phyloP scores from a whole-genome alignment of 2,329 filamentous ascomycete genomes.

The Colletotrichum cereale region DNA sequence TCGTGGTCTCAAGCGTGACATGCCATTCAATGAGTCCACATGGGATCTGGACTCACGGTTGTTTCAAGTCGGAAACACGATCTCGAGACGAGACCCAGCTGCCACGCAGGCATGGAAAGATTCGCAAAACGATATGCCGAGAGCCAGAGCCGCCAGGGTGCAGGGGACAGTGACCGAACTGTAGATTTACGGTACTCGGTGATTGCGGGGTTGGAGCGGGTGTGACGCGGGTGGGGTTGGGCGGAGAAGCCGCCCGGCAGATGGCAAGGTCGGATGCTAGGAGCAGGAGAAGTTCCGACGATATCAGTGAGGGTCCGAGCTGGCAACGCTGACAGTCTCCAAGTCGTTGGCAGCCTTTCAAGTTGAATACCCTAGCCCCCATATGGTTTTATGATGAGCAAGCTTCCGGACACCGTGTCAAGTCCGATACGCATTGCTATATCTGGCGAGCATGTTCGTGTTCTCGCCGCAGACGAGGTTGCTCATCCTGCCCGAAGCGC shows the following conservation, averaged over 20 bases:
- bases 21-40: neutral
- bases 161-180: too few species aligned
- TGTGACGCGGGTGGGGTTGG: neutral
- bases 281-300: conserved; percentile 11
- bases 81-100: neutral
- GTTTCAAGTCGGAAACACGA: neutral
- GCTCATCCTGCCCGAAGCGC: too few species aligned
- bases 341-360: conserved; percentile 46
- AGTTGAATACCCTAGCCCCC: too few species aligned
- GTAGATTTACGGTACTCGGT: neutral
- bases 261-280: neutral
- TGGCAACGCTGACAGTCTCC: neutral
- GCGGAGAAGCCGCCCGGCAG: neutral
- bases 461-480: too few species aligned
- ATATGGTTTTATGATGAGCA: too few species aligned
- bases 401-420: too few species aligned
- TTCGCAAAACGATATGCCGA: neutral
- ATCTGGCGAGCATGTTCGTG: too few species aligned
- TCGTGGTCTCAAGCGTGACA: neutral
- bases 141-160: neutral
- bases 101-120: neutral
- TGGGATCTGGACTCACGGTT: neutral
- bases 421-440: too few species aligned
- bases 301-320: neutral
- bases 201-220: neutral